A percentile compares a stretch with the other conserved stretches of the same genome.
These are phyloP conservation scores for Tothia fuscella DNA, from an alignment of 2,329 filamentous ascomycete species.

Conservation along the genomic window DNA sequence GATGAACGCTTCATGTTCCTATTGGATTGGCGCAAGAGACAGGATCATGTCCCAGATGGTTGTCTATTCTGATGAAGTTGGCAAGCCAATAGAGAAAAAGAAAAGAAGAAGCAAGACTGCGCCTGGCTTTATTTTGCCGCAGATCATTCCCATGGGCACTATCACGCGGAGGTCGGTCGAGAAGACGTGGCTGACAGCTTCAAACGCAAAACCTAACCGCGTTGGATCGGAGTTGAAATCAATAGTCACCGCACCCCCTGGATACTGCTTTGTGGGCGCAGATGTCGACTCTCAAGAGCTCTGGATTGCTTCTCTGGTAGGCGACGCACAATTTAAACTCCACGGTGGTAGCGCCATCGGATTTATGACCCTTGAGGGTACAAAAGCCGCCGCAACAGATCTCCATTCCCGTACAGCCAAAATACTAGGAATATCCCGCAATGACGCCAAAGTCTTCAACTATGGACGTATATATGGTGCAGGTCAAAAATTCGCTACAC, in stretches of 20 bases:
- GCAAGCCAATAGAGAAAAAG: conserved; percentile 16
- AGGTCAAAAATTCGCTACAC: conserved; percentile 83
- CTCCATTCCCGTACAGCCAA: conserved; percentile 85
- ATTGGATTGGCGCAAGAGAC: conserved; percentile 95
- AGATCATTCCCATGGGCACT: conserved; percentile 96
- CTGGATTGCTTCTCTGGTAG: conserved; percentile 93
- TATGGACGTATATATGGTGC: conserved; percentile 99
- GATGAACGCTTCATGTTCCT: conserved; percentile 98
- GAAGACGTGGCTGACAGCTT: conserved; percentile 96
- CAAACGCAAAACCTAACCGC: conserved; percentile 90
- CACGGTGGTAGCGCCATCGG: conserved; percentile 96
- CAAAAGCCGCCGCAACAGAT: conserved; percentile 87
- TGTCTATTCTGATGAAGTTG: conserved; percentile 61
- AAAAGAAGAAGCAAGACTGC: conserved; percentile 23
- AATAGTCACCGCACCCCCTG: conserved; percentile 84
- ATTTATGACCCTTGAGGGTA: conserved; percentile 97
- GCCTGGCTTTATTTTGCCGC: conserved; percentile 75
- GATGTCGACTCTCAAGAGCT: conserved; percentile 96
- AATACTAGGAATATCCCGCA: conserved; percentile 87
- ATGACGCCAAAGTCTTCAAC: conserved; percentile 96
- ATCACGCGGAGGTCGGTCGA: conserved; percentile 90
- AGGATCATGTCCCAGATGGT: conserved; percentile 93
- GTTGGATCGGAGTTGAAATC: conserved; percentile 95
- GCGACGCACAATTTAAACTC: conserved; percentile 86
- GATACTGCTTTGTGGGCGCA: conserved; percentile 88